Base-by-base conservation (phyloP, 2,329 filamentous ascomycete genomes). In the Uncinocarpus reesii region DNA sequence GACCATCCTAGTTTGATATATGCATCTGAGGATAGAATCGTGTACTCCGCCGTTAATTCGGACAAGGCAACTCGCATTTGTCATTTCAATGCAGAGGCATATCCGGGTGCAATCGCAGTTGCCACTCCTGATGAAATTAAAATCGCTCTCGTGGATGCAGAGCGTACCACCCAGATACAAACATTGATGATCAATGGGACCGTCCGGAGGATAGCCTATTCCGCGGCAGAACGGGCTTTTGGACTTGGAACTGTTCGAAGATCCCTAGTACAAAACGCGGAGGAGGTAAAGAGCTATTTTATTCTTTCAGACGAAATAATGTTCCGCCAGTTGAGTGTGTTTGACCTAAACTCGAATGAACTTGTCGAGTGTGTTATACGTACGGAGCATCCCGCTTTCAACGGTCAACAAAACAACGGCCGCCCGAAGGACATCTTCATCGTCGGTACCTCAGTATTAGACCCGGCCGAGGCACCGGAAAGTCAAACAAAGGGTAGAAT, bases 1-100 rank as follows among this genome's bases (percentile, higher is more conserved):
- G 92, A 98, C 59, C 87, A 95, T 60, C 86, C 92, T 0, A 95
- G 86, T 54, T 68, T 98, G 47, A 95, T 98, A 42, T 95, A 98
- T 61, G 85, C 84, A 7, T 81, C 82, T 0, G 88, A 95, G 61
- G 86, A 85, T 0, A 78, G 89, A 18, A 83, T 95, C 34, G 80
- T 95, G 0, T 98, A 93, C 67, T 95, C 89, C 3, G 89, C 92
- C 1, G 86, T 95, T 1, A 95, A 90, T 10, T 87, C 89, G 2
- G 86, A 95, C 52, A 83, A 88, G 53, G 86, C 87, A 1, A 82
- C 81, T 1, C 83, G 79, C 41, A 81, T 96, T 4, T 92, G 86
- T 52, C 77, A 84, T 0, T 93, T 98, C 60, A 78, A 95, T 62
- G 76, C 83, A 0, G 79, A 83, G 56, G 84, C 84, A 1, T 98